Evolutionary conservation across 257 asterid species (phyloP), one percentile per base, ranked within the genome.

Genomic region (Penstemon barbatus): DNA sequence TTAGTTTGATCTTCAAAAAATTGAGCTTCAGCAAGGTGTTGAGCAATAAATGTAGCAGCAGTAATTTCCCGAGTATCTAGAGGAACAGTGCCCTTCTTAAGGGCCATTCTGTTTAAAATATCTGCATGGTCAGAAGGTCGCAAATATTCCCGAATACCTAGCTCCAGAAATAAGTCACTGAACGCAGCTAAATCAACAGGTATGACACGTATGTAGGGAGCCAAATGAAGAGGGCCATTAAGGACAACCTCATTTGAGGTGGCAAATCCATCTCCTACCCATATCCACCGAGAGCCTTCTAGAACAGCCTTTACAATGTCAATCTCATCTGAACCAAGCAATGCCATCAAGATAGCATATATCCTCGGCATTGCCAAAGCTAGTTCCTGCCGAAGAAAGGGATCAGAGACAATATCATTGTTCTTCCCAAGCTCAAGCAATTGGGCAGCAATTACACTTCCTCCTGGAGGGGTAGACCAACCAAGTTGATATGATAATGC

Each of bases 201-300:
- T 66, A 92, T 86, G 71, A 90, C 93, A 43, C 96, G 97, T 73
- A 92, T 84, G 53, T 92, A 92, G 54, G 97, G 97, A 80, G 96
- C 96, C 86, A 92, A 86, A 80, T 92, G 93, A 75, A 92, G 89
- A 78, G 97, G 92, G 62, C 98, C 97, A 76, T 81, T 86, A 72
- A 92, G 97, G 70, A 88, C 98, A 65, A 92, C 98, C 80, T 92
- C 98, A 72, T 80, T 86, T 42, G 89, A 72, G 68, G 91, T 89
- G 53, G 97, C 93, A 75, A 89, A 92, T 45, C 98, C 98, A 79
- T 92, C 97, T 75, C 98, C 98, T 9, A 92, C 98, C 98, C 98
- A 92, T 77, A 92, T 79, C 96, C 98, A 92, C 81, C 93, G 84
- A 77, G 86, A 81, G 72, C 98, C 95, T 87, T 92, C 98, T 67